Evolutionary conservation across 495 filamentous ascomycete genomes (phyloP).

Genomic region (Aspergillus wentii): DNA sequence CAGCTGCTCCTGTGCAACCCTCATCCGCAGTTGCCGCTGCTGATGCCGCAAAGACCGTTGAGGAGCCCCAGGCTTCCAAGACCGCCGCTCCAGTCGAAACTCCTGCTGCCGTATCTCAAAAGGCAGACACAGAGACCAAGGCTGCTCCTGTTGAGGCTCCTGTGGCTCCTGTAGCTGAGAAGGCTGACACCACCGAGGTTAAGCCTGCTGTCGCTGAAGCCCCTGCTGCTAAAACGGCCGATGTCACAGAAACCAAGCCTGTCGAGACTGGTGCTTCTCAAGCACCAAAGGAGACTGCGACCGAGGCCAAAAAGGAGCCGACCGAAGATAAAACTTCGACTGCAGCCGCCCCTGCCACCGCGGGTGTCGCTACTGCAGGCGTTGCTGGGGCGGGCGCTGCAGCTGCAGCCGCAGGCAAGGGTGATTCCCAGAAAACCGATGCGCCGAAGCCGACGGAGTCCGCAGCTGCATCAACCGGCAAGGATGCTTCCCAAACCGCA

Average conservation of each 20-base stretch:
- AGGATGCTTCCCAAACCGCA: not conserved
- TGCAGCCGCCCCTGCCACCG: no score
- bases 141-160: not conserved
- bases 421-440: not conserved
- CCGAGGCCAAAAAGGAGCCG: not conserved
- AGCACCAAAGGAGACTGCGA: constrained; percentile 1
- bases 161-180: not conserved
- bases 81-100: constrained; percentile 1
- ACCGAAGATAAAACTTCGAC: not conserved
- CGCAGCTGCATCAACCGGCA: not conserved
- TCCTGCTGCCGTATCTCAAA: no score
- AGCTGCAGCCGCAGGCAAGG: no score
- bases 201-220: not conserved
- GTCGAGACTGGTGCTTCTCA: not conserved
- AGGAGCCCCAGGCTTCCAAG: not conserved
- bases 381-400: no score
- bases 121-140: not conserved
- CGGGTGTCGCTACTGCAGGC: no score
- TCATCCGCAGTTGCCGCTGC: not conserved
- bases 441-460: not conserved
- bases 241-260: constrained; percentile 1
- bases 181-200: not conserved
- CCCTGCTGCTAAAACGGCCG: not conserved
- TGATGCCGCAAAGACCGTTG: not conserved
- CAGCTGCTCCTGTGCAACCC: not conserved